phyloP scores from a whole-genome alignment of 2,329 filamentous ascomycete species.

The Verticillium klebahnii region DNA sequence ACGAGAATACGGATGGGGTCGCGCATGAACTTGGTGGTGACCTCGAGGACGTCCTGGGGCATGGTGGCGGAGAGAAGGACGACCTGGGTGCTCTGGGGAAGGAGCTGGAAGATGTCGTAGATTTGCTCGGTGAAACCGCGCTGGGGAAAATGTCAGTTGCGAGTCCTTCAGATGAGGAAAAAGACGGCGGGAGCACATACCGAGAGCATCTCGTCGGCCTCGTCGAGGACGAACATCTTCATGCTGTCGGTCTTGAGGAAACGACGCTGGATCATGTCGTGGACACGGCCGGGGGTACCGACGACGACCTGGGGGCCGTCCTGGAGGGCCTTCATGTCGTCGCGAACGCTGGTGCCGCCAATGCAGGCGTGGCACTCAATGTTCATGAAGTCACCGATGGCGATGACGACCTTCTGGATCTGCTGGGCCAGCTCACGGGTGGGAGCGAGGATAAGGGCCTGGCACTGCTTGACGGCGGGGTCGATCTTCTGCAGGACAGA shows the following conservation, averaged over 20 bases:
- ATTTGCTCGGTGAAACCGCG: constrained; percentile 99
- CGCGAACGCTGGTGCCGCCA: constrained; percentile 94
- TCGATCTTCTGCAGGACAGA: constrained; percentile 99
- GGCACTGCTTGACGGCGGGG: constrained; percentile 88
- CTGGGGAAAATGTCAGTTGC: constrained; percentile 34
- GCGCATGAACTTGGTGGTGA: constrained; percentile 99
- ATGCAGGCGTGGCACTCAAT: constrained; percentile 99
- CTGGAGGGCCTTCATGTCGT: constrained; percentile 96
- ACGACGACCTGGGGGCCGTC: constrained; percentile 97
- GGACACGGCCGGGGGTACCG: constrained; percentile 95
- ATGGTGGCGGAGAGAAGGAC: constrained; percentile 97
- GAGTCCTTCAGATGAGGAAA: not conserved
- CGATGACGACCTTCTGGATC: constrained; percentile 98
- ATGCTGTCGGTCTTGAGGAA: constrained; percentile 95
- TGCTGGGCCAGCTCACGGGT: constrained; percentile 98
- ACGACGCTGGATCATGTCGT: constrained; percentile 99
- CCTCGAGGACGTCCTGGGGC: constrained; percentile 97
- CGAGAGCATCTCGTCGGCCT: constrained; percentile 99
- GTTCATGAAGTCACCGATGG: constrained; percentile 99
- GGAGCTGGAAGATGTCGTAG: constrained; percentile 99
- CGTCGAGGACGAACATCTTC: constrained; percentile 99
- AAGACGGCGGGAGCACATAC: constrained; percentile 39
- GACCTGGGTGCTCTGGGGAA: constrained; percentile 96
- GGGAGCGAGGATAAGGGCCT: constrained; percentile 95
- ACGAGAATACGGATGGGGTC: constrained; percentile 98